Percentiles rank a stretch among this genome's conserved stretches.
Conservation (phyloP, 495 filamentous ascomycete species). For the Letharia columbiana region DNA sequence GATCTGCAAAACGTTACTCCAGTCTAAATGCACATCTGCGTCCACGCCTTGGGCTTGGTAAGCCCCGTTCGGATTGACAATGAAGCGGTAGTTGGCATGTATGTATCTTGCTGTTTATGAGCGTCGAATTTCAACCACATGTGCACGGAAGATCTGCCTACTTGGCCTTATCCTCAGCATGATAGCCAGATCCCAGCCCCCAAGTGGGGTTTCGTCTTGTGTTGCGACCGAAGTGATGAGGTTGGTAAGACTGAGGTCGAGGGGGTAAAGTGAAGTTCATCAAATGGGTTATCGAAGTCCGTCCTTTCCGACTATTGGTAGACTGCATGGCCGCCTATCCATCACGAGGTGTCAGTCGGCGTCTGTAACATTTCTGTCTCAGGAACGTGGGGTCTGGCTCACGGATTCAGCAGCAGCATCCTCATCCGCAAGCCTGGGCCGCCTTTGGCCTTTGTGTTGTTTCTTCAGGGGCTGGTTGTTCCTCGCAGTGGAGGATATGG, state of each 20-base stretch:
- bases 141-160: slow-evolving; percentile 27
- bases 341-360: slow-evolving; percentile 24
- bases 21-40: slow-evolving; percentile 85
- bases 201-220: slow-evolving; percentile 62
- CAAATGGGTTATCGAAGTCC: slow-evolving; percentile 92
- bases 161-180: slow-evolving; percentile 84
- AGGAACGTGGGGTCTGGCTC: slow-evolving; percentile 27
- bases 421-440: slow-evolving; percentile 56
- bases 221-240: slow-evolving; percentile 44
- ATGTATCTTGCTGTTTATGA: slow-evolving; percentile 56
- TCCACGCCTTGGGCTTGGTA: slow-evolving; percentile 76
- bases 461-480: slow-evolving; percentile 69
- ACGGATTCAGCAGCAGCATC: slow-evolving; percentile 77
- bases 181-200: slow-evolving; percentile 85
- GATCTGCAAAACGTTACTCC: slow-evolving; percentile 83
- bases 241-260: slow-evolving; percentile 56
- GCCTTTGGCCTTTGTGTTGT: slow-evolving; percentile 58
- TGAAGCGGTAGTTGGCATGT: slow-evolving; percentile 94
- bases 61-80: slow-evolving; percentile 73
- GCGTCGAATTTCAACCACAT: not conserved
- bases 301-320: slow-evolving; percentile 75
- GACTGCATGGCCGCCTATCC: slow-evolving; percentile 69
- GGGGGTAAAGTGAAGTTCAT: slow-evolving; percentile 86
- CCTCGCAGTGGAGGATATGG: slow-evolving; percentile 44
- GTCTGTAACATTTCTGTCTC: slow-evolving; percentile 10